Conservation (phyloP, 2,329 filamentous ascomycete genomes). For the Beauveria australis region DNA sequence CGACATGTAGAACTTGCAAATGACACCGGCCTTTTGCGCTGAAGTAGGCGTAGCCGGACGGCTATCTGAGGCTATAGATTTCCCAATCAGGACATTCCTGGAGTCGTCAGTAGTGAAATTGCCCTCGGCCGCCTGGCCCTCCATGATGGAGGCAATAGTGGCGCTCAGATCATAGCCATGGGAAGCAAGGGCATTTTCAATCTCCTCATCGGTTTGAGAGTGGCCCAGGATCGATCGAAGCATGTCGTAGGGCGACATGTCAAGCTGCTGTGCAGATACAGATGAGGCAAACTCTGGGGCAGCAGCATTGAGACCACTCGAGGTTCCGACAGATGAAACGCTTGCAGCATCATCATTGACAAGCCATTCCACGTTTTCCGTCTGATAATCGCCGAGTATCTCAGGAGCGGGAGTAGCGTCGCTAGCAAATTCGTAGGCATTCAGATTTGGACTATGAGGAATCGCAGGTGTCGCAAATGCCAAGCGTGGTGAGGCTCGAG, state of each 20-base stretch:
- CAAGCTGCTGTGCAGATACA: constrained; percentile 56
- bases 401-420: constrained; percentile 75
- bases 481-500: constrained; percentile 83
- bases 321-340: constrained; percentile 64
- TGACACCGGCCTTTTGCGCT: constrained; percentile 73
- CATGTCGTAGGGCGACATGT: constrained; percentile 99
- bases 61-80: constrained; percentile 71
- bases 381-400: constrained; percentile 83
- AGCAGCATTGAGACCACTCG: constrained; percentile 67
- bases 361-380: constrained; percentile 94
- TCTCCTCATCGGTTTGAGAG: constrained; percentile 84
- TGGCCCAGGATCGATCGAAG: constrained; percentile 88
- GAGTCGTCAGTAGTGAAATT: constrained; percentile 38
- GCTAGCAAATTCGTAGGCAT: constrained; percentile 87
- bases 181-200: constrained; percentile 78
- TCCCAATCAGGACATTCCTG: constrained; percentile 74
- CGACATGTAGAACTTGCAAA: constrained; percentile 95
- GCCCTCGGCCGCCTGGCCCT: constrained; percentile 46
- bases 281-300: constrained; percentile 65
- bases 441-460: constrained; percentile 86
- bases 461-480: constrained; percentile 84
- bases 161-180: constrained; percentile 92
- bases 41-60: constrained; percentile 70
- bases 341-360: constrained; percentile 82
- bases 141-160: constrained; percentile 84